phyloP scores from a whole-genome alignment of 257 asterid genomes.

The Prunella vulgaris region DNA sequence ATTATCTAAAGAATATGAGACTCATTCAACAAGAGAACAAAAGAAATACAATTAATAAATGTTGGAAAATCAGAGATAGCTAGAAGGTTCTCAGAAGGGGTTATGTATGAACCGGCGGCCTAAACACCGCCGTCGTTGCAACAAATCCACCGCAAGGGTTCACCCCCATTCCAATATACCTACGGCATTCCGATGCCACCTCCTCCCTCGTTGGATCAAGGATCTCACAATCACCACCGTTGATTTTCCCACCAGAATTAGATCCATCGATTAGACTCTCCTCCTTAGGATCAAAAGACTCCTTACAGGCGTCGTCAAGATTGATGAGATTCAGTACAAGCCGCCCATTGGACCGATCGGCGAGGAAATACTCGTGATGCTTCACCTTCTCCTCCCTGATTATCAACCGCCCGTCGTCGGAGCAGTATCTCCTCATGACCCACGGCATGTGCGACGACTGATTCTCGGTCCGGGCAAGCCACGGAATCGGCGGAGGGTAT shows the following conservation, averaged over 20 bases:
- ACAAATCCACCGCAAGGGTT: slow-evolving; percentile 37
- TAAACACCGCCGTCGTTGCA: slow-evolving; percentile 26
- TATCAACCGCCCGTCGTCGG: slow-evolving; percentile 56
- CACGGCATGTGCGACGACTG: slow-evolving; percentile 51
- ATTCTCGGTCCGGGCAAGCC: slow-evolving; percentile 34
- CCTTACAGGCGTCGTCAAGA: slow-evolving; percentile 10
- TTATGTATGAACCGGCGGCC: slow-evolving; percentile 48
- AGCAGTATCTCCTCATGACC: slow-evolving; percentile 47
- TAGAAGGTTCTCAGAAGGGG: background rate
- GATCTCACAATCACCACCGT: slow-evolving; percentile 21
- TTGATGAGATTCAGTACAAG: slow-evolving; percentile 52
- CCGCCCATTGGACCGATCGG: slow-evolving; percentile 58
- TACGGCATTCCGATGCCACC: slow-evolving; percentile 21
- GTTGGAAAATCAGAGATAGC: background rate
- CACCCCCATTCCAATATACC: slow-evolving; percentile 22
- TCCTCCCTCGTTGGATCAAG: slow-evolving; percentile 24
- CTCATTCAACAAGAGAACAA: background rate
- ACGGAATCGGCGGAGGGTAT: slow-evolving; percentile 67
- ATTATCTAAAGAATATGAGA: background rate
- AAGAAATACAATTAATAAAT: background rate
- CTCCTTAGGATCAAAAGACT: background rate
- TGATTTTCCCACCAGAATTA: background rate
- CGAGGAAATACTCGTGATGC: slow-evolving; percentile 52
- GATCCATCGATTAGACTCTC: background rate
- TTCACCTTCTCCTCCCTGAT: slow-evolving; percentile 54